A percentile compares a stretch with the other conserved stretches of the same genome.
Evolutionary conservation across 2,329 filamentous ascomycete genomes (phyloP).

Genomic region (Calonectria honghensis): DNA sequence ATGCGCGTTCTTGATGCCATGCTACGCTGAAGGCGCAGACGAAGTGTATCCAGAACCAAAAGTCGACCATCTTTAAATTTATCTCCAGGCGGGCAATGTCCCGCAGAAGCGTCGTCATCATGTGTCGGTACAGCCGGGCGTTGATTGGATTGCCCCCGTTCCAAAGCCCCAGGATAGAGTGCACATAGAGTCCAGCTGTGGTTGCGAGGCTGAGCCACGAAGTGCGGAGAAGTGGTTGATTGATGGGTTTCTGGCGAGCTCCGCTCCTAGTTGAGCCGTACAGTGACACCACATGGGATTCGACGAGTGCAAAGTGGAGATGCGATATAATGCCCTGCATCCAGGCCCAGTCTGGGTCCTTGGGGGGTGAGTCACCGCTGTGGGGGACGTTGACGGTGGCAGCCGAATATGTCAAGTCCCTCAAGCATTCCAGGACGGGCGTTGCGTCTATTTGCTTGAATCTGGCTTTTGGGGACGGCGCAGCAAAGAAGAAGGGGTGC

Average conservation of each 20-base stretch:
- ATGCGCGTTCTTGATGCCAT: slow-evolving; percentile 1
- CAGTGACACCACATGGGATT: not conserved
- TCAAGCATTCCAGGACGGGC: not conserved
- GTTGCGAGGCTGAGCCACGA: slow-evolving; percentile 8
- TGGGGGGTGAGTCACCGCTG: not conserved
- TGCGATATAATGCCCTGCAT: not conserved
- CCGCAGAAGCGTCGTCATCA: slow-evolving; percentile 1
- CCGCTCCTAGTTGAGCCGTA: not conserved
- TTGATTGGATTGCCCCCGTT: slow-evolving; percentile 12
- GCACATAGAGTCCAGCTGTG: not conserved
- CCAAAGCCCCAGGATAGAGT: slow-evolving; percentile 5
- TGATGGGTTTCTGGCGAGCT: not conserved
- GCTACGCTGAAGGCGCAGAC: not conserved
- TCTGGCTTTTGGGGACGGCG: not conserved
- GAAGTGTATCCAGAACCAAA: slow-evolving; percentile 16
- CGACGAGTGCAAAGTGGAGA: not conserved
- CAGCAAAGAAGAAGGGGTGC: not conserved
- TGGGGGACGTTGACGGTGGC: too few species aligned
- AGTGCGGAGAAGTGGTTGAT: not conserved
- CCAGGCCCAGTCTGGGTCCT: not conserved
- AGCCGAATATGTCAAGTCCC: not conserved
- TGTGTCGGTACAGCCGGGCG: not conserved
- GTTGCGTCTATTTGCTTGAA: slow-evolving; percentile 3
- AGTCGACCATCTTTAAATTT: not conserved
- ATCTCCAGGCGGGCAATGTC: not conserved